Evolutionary conservation across 768 basidiomycete genomes (phyloP).

Genomic region (Lactarius sp.): DNA sequence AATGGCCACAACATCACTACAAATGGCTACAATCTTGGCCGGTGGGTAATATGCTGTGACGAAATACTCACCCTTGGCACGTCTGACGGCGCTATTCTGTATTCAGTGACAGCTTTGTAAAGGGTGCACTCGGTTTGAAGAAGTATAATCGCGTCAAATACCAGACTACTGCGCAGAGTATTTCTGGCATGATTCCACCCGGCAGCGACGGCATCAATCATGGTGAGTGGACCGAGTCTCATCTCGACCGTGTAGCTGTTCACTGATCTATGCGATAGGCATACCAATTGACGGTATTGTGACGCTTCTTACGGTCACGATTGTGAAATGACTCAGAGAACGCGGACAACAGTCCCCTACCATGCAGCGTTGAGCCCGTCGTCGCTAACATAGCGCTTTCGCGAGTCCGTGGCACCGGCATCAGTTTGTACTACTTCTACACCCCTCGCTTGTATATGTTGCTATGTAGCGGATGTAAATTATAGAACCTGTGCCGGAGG

Average conservation of each 20-base stretch:
- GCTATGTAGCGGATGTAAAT: too few species aligned
- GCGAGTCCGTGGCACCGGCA: background rate
- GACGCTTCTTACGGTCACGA: background rate
- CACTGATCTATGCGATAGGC: background rate
- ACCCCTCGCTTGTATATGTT: too few species aligned
- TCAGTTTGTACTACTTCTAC: background rate
- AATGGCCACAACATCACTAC: slow-evolving; percentile 30
- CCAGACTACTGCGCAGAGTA: too few species aligned
- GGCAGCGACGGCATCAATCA: slow-evolving; percentile 49
- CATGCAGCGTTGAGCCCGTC: too few species aligned
- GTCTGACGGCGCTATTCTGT: background rate
- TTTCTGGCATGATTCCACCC: slow-evolving; percentile 39
- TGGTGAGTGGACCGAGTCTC: slow-evolving; percentile 31
- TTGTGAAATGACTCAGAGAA: background rate
- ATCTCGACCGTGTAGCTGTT: background rate
- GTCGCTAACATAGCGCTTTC: too few species aligned
- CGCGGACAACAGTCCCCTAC: too few species aligned
- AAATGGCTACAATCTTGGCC: slow-evolving; percentile 33
- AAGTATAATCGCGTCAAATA: slow-evolving; percentile 15
- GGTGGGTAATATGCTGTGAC: slow-evolving; percentile 21
- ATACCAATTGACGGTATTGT: slow-evolving; percentile 19
- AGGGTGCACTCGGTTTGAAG: slow-evolving; percentile 1
- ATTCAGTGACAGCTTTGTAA: too few species aligned
- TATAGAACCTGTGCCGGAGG: too few species aligned
- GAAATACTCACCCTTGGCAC: background rate